Conservation (phyloP, 345 rosid species). For the Populus deltoides region DNA sequence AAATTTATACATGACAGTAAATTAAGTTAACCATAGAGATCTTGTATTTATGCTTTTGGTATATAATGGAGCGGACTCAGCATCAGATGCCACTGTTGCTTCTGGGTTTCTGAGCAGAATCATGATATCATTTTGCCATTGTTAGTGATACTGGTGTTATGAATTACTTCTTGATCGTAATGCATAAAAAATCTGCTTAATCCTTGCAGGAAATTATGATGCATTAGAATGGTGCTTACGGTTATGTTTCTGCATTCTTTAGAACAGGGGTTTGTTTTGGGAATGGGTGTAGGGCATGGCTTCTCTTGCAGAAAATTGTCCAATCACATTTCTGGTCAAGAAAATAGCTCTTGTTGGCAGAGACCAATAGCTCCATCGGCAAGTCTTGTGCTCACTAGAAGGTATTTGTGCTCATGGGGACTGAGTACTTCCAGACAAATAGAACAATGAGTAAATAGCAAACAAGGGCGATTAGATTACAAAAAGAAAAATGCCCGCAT, state of each 20-base stretch:
- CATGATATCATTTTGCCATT: neutral
- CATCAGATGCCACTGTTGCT: neutral
- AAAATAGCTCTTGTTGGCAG: neutral
- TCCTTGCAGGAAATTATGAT: neutral
- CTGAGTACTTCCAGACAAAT: no score
- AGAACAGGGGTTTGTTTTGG: neutral
- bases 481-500: no score
- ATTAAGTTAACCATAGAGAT: neutral
- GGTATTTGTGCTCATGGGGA: no score
- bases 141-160: neutral
- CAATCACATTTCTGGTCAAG: neutral
- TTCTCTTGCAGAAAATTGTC: neutral
- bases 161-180: neutral
- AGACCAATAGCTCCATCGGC: no score
- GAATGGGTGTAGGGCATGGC: neutral
- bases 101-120: neutral
- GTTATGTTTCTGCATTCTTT: neutral
- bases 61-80: neutral
- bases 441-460: no score
- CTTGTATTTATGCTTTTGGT: neutral
- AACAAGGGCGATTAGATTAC: no score
- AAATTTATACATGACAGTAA: conserved; percentile 1
- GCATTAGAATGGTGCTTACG: neutral
- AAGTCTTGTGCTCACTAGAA: no score
- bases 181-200: neutral